phyloP scores from a whole-genome alignment of 2,329 filamentous ascomycete species.

The Botrytis elliptica region DNA sequence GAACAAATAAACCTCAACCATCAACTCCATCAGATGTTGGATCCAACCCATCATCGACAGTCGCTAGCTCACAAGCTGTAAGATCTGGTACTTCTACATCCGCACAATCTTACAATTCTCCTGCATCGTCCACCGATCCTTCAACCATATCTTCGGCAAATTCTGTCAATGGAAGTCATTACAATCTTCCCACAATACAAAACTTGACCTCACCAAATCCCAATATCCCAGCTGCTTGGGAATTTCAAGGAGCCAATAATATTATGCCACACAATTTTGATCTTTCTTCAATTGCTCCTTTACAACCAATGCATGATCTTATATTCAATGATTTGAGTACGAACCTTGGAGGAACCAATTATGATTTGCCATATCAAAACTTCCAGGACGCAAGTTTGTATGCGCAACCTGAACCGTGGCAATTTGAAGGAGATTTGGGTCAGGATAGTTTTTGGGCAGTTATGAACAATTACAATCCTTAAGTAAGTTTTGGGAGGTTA shows the following conservation, averaged over 20 bases:
- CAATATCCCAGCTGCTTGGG: conserved; percentile 23
- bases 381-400: conserved; percentile 18
- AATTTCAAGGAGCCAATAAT: conserved; percentile 21
- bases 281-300: conserved; percentile 52
- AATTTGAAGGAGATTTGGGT: conserved; percentile 56
- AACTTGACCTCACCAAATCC: conserved; percentile 29
- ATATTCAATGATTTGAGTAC: conserved; percentile 53
- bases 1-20: conserved; percentile 11
- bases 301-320: conserved; percentile 58
- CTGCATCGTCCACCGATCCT: conserved; percentile 17
- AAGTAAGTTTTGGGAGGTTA: background rate
- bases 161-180: conserved; percentile 21
- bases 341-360: background rate
- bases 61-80: conserved; percentile 11
- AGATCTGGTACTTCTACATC: conserved; percentile 10
- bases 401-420: conserved; percentile 40
- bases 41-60: conserved; percentile 24
- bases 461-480: conserved; percentile 46
- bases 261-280: conserved; percentile 41
- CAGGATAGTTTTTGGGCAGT: conserved; percentile 57
- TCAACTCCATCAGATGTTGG: conserved; percentile 17
- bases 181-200: conserved; percentile 35
- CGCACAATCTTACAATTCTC: conserved; percentile 8
- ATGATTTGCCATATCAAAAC: conserved; percentile 17
- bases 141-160: conserved; percentile 11